Conservation (phyloP, 1,284 basidiomycete genomes). For the Cutaneotrichosporon dermatis region DNA sequence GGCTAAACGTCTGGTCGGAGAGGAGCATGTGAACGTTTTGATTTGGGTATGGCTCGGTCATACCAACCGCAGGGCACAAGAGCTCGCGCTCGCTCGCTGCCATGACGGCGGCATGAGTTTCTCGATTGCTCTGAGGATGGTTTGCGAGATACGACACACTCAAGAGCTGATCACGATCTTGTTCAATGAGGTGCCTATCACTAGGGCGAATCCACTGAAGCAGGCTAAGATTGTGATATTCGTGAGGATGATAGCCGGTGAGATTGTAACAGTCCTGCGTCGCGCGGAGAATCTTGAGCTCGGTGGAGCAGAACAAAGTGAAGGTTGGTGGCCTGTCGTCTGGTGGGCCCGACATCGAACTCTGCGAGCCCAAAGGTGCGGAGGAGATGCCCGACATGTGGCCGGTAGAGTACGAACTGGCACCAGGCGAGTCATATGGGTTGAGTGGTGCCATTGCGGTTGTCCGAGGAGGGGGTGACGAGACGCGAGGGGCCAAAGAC, state of each 20-base stretch:
- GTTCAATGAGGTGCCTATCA: conserved; percentile 33
- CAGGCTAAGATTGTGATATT: conserved; percentile 37
- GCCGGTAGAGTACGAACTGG: background rate
- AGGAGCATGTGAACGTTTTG: conserved; percentile 37
- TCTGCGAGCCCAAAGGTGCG: background rate
- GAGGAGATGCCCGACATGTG: too few species aligned
- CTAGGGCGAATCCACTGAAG: conserved; percentile 37
- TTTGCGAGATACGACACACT: conserved; percentile 24
- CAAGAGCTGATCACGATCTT: conserved; percentile 29
- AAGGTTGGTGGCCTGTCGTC: conserved; percentile 15
- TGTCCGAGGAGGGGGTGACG: conserved; percentile 6
- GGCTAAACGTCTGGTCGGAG: conserved; percentile 25
- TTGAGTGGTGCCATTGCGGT: background rate
- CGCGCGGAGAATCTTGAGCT: conserved; percentile 37
- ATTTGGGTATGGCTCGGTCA: conserved; percentile 44
- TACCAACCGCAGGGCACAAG: conserved; percentile 39
- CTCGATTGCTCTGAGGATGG: conserved; percentile 22
- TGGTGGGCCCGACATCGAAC: background rate
- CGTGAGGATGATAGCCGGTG: conserved; percentile 40
- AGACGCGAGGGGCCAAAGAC: background rate
- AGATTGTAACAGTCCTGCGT: conserved; percentile 26
- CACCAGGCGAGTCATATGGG: background rate
- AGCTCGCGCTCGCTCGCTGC: conserved; percentile 33
- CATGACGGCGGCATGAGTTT: conserved; percentile 31
- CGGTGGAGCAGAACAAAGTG: conserved; percentile 40